Percentiles rank a stretch among this genome's conserved stretches.
Conservation (phyloP, 2,329 filamentous ascomycete genomes). For the Aspergillus novofumigatus region DNA sequence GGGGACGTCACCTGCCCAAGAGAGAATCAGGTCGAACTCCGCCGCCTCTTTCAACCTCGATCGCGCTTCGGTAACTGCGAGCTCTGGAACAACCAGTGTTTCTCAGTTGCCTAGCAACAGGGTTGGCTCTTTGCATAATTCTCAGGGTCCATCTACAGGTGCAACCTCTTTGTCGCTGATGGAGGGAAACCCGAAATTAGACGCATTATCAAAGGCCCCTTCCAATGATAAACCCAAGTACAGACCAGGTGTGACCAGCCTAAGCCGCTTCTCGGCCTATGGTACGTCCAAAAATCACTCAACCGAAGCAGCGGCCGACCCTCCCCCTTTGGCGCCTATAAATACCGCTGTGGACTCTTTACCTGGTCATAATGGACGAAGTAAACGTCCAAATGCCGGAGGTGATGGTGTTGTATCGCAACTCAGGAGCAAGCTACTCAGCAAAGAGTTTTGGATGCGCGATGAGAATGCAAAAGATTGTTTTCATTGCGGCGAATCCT, state of each 20-base stretch:
- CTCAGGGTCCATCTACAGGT: slow-evolving; percentile 25
- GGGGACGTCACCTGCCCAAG: slow-evolving; percentile 27
- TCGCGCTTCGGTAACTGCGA: slow-evolving; percentile 20
- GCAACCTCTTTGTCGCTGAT: slow-evolving; percentile 26
- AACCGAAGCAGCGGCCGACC: slow-evolving; percentile 41
- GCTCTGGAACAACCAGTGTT: slow-evolving; percentile 27
- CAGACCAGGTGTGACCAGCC: slow-evolving; percentile 38
- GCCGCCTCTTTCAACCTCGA: slow-evolving; percentile 27
- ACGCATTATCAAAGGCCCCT: slow-evolving; percentile 25
- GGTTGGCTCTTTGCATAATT: slow-evolving; percentile 23
- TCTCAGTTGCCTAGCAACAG: slow-evolving; percentile 26
- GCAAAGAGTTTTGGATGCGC: slow-evolving; percentile 98
- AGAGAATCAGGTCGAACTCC: slow-evolving; percentile 27
- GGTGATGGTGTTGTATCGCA: slow-evolving; percentile 47
- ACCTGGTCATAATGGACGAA: slow-evolving; percentile 13
- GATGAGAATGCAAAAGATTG: slow-evolving; percentile 98
- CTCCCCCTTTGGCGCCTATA: slow-evolving; percentile 35
- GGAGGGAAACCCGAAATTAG: slow-evolving; percentile 24
- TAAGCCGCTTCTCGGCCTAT: slow-evolving; percentile 45
- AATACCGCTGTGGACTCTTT: slow-evolving; percentile 27
- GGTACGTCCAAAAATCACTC: slow-evolving; percentile 39
- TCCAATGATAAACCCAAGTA: slow-evolving; percentile 23
- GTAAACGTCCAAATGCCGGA: slow-evolving; percentile 16
- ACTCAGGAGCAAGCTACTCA: slow-evolving; percentile 81
- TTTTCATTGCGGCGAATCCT: slow-evolving; percentile 84